Base-by-base conservation (phyloP, 1,284 basidiomycete species). In the Ceratobasidium sp. region DNA sequence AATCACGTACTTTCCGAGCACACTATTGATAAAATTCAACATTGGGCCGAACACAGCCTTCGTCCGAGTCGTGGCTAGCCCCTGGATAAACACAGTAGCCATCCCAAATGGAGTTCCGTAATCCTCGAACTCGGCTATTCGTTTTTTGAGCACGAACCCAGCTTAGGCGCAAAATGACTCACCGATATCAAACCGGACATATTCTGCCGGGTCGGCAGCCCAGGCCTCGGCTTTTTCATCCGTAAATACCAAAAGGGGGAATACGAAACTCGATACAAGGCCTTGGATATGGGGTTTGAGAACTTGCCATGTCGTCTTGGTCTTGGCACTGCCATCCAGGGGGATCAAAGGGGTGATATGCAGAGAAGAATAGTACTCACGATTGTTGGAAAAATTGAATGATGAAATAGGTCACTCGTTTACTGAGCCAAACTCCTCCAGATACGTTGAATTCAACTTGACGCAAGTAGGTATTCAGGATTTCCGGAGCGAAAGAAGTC, bases 341-440 rank as follows among this genome's bases (percentile, higher is more conserved):
- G 3, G 67, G 25, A n/a, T 18, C 14, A 54, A 46, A n/a, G 40
- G 16, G 25, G 21, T n/a, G 36, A 4, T 7, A 23, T 18, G 21
- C n/a, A 1, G 16, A 23, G 33, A 36, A 4, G 30, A 69, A 16
- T 6, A 3, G 72, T 1, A 80, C 87, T 30, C 78, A 92, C 93
- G 92, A 94, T 78, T 93, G 91, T 36, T 88, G 91, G 77, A 95
- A 89, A 83, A 92, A 95, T 64, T 86, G 84, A 79, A 94, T 88
- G 60, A 93, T 87, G 72, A 90, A 87, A 78, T 91, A 92, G 77
- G 91, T 89, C 77, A 88, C 91, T 77, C 93, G 93, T 79, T 86
- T 89, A 23, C 89, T 90, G 44, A 93, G 81, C 92, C 92, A 95
- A 11, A 85, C 83, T 76, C 89, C 86, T 60, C 87, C 85, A 28